Conservation (phyloP, 2,329 filamentous ascomycete species). For the Berkeleyomyces rouxiae region DNA sequence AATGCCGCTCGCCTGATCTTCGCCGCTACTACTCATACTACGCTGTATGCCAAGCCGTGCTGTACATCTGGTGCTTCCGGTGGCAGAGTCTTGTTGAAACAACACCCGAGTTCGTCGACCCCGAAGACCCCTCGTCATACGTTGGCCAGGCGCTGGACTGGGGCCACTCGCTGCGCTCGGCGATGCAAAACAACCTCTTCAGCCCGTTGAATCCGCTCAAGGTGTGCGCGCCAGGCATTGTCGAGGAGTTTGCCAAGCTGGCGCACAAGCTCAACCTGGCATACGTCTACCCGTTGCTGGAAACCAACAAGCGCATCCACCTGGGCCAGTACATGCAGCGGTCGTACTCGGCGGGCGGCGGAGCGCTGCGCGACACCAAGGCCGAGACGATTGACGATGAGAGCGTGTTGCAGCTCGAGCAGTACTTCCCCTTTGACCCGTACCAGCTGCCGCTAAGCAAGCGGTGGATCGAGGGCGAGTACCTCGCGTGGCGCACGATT, state of each 20-base stretch:
- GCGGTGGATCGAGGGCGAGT: constrained; percentile 73
- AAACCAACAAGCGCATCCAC: constrained; percentile 80
- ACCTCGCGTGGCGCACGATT: constrained; percentile 63
- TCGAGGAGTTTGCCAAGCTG: constrained; percentile 79
- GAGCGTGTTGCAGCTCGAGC: constrained; percentile 69
- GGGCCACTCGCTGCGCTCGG: constrained; percentile 56
- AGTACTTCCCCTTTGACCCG: constrained; percentile 94
- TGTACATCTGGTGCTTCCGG: constrained; percentile 95
- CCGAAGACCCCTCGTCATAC: constrained; percentile 42
- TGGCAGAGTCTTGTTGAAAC: constrained; percentile 75
- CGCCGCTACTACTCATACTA: constrained; percentile 75
- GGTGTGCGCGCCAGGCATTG: constrained; percentile 80
- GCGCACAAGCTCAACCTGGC: constrained; percentile 73
- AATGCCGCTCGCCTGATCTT: constrained; percentile 71
- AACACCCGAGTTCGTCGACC: constrained; percentile 42
- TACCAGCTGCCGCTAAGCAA: constrained; percentile 80
- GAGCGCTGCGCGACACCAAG: constrained; percentile 16
- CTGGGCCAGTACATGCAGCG: constrained; percentile 52
- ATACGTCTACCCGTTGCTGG: constrained; percentile 76
- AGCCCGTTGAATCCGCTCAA: constrained; percentile 88
- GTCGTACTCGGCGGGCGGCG: constrained; percentile 35
- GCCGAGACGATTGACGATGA: constrained; percentile 34
- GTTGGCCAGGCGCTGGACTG: constrained; percentile 61
- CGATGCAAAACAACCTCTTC: constrained; percentile 62
- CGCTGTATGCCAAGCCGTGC: constrained; percentile 67